These are phyloP conservation scores for Millerago galiae DNA, from an alignment of 805 yeast genomes.

Conservation along the genomic window DNA sequence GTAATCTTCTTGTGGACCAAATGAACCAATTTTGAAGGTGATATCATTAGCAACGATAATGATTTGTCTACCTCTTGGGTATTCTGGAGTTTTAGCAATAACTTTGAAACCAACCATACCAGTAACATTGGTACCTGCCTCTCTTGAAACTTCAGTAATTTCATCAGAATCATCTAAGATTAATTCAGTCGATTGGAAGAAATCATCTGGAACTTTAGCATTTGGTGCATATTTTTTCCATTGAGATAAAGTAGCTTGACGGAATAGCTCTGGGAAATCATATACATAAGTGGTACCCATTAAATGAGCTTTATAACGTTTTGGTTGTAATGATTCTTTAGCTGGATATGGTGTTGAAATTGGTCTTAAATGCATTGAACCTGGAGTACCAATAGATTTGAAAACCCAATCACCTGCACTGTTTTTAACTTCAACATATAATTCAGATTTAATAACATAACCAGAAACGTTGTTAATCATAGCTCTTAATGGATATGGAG, in stretches of 20 bases:
- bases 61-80: constrained; percentile 92
- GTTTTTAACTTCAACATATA: constrained; percentile 91
- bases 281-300: constrained; percentile 98
- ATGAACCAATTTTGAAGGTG: constrained; percentile 96
- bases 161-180: constrained; percentile 73
- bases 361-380: constrained; percentile 95
- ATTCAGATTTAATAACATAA: constrained; percentile 91
- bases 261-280: constrained; percentile 98
- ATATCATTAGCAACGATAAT: constrained; percentile 94
- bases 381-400: constrained; percentile 91
- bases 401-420: constrained; percentile 94
- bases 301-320: constrained; percentile 95
- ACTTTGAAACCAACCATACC: constrained; percentile 98
- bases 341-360: constrained; percentile 96
- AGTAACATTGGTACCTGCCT: constrained; percentile 90
- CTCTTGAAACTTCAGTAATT: constrained; percentile 85
- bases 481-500: constrained; percentile 94
- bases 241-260: constrained; percentile 78
- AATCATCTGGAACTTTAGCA: constrained; percentile 64
- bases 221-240: constrained; percentile 68
- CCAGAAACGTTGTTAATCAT: constrained; percentile 95
- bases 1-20: constrained; percentile 93
- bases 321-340: constrained; percentile 96
- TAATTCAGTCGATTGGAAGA: constrained; percentile 74
- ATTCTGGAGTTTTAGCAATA: constrained; percentile 90